phyloP scores from a whole-genome alignment of 441 rosid genomes.

The Arabidopsis lyrata region DNA sequence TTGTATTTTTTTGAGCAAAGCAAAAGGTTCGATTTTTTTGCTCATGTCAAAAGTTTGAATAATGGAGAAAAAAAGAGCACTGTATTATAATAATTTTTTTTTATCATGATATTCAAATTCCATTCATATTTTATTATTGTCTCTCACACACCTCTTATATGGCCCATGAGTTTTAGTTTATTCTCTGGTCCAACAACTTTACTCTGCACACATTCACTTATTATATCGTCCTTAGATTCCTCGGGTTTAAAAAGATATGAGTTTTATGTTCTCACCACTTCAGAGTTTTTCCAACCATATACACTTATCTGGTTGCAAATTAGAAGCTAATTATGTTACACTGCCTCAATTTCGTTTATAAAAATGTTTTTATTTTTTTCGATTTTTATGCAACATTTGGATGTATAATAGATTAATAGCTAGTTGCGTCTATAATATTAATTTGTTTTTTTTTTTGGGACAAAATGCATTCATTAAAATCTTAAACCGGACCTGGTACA shows the following conservation, averaged over 20 bases:
- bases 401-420: background rate
- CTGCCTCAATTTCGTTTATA: background rate
- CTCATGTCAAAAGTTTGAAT: conserved; percentile 39
- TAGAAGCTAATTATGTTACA: background rate
- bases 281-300: conserved; percentile 4
- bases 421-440: background rate
- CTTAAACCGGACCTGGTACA: too few species aligned
- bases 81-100: conserved; percentile 26
- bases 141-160: conserved; percentile 31
- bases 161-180: conserved; percentile 27
- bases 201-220: conserved; percentile 17
- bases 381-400: background rate
- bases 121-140: conserved; percentile 22
- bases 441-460: too few species aligned
- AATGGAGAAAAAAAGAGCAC: conserved; percentile 17
- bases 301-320: conserved; percentile 5
- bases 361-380: background rate
- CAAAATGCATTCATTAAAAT: too few species aligned
- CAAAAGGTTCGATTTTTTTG: conserved; percentile 19
- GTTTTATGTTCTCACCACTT: background rate
- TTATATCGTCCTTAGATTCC: conserved; percentile 28
- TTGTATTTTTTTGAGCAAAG: conserved; percentile 40
- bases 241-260: background rate
- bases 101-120: conserved; percentile 18
- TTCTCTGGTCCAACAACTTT: conserved; percentile 38